Evolutionary conservation across 805 yeast genomes (phyloP).

Genomic region (Ogataea degrootiae): DNA sequence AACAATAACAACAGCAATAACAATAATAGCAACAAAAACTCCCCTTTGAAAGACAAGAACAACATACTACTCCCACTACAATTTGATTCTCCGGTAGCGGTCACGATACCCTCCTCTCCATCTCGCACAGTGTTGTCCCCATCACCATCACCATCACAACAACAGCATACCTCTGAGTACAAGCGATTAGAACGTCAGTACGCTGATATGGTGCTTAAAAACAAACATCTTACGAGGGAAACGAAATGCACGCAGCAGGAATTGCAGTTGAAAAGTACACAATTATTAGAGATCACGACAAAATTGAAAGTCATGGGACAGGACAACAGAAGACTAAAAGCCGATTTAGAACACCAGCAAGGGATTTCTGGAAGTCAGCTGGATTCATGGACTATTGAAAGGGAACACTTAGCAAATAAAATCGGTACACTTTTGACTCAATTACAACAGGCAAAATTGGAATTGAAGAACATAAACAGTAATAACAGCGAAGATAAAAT

Average conservation of each 20-base stretch:
- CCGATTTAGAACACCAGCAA: slow-evolving; percentile 16
- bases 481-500: no score
- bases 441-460: no score
- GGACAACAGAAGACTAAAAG: slow-evolving; percentile 21
- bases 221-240: slow-evolving; percentile 29
- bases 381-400: background rate
- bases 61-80: slow-evolving; percentile 8
- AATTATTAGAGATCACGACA: slow-evolving; percentile 18
- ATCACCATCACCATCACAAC: slow-evolving; percentile 4
- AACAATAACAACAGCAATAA: background rate
- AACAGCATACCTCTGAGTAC: background rate
- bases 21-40: background rate
- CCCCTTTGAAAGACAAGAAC: slow-evolving; percentile 16
- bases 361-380: background rate
- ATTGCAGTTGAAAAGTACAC: slow-evolving; percentile 25
- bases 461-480: no score
- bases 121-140: background rate
- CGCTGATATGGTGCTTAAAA: slow-evolving; percentile 27
- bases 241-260: slow-evolving; percentile 33
- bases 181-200: slow-evolving; percentile 24
- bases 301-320: slow-evolving; percentile 25
- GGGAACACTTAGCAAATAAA: background rate
- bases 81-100: background rate
- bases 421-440: background rate
- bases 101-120: background rate